phyloP scores from a whole-genome alignment of 1,284 basidiomycete species.

The Sanghuangporus weigelae region DNA sequence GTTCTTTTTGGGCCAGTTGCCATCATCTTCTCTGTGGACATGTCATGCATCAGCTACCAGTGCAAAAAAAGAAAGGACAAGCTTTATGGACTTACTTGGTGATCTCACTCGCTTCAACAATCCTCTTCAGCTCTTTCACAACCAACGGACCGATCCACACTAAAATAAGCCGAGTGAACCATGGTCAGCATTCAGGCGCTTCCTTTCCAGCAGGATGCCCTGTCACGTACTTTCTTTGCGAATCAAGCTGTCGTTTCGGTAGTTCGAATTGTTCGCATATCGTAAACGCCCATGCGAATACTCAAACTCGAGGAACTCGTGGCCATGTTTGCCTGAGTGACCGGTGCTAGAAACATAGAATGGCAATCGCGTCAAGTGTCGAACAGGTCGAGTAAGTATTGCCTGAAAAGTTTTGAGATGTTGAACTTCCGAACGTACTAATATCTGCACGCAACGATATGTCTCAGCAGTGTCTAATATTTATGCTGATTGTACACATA shows the following conservation, averaged over 20 bases:
- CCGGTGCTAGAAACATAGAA: constrained; percentile 62
- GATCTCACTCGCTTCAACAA: constrained; percentile 94
- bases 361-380: not conserved
- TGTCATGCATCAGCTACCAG: constrained; percentile 1
- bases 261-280: constrained; percentile 99
- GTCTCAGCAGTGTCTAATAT: not conserved
- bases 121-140: constrained; percentile 89
- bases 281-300: constrained; percentile 93
- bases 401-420: not conserved
- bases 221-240: constrained; percentile 89
- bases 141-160: constrained; percentile 94
- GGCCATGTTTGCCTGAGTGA: constrained; percentile 93
- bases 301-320: constrained; percentile 98
- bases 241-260: constrained; percentile 94
- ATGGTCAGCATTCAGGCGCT: not conserved
- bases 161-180: constrained; percentile 29
- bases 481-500: constrained; percentile 30
- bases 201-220: not conserved
- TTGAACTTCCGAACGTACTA: constrained; percentile 51
- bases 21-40: constrained; percentile 85
- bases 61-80: not conserved
- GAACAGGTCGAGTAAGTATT: constrained; percentile 6
- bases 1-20: constrained; percentile 98
- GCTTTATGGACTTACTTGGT: constrained; percentile 65
- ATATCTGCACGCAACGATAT: constrained; percentile 48